Evolutionary conservation across 768 basidiomycete species (phyloP).

Genomic region (Cyclocybe aegerita): DNA sequence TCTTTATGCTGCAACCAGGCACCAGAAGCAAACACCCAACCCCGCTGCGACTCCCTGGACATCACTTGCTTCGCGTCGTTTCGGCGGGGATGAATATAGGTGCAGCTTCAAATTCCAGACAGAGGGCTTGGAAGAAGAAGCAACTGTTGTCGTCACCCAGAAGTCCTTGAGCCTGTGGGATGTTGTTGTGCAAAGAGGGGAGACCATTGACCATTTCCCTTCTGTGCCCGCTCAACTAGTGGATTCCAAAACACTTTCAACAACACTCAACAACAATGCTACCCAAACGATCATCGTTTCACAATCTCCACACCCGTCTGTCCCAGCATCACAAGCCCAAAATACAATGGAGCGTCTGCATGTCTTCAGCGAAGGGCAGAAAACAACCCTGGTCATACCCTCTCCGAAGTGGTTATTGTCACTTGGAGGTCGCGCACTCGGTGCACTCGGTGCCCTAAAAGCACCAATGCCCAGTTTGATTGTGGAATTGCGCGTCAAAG

Average conservation of each 20-base stretch:
- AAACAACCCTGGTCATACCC: conserved; percentile 66
- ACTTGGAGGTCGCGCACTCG: conserved; percentile 58
- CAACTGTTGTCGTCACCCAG: conserved; percentile 40
- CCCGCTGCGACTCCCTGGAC: conserved; percentile 57
- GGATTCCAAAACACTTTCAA: conserved; percentile 51
- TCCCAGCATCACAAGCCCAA: conserved; percentile 53
- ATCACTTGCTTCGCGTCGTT: conserved; percentile 69
- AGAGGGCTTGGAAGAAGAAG: conserved; percentile 44
- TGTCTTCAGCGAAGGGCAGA: conserved; percentile 62
- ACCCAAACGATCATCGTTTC: conserved; percentile 71
- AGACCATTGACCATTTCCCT: conserved; percentile 36
- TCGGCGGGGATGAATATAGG: conserved; percentile 71
- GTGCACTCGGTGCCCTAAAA: conserved; percentile 63
- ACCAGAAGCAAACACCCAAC: conserved; percentile 34
- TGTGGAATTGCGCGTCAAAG: conserved; percentile 79
- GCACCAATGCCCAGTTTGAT: conserved; percentile 95
- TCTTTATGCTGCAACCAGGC: conserved; percentile 70
- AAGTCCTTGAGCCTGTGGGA: conserved; percentile 47
- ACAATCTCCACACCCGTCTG: conserved; percentile 54
- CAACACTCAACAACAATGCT: conserved; percentile 51
- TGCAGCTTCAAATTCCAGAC: conserved; percentile 62
- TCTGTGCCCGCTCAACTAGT: conserved; percentile 58
- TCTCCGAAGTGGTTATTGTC: conserved; percentile 71
- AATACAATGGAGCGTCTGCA: conserved; percentile 75
- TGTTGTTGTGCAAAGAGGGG: conserved; percentile 42